phyloP scores from a whole-genome alignment of 2,329 filamentous ascomycete species.

The Claviceps sp. region DNA sequence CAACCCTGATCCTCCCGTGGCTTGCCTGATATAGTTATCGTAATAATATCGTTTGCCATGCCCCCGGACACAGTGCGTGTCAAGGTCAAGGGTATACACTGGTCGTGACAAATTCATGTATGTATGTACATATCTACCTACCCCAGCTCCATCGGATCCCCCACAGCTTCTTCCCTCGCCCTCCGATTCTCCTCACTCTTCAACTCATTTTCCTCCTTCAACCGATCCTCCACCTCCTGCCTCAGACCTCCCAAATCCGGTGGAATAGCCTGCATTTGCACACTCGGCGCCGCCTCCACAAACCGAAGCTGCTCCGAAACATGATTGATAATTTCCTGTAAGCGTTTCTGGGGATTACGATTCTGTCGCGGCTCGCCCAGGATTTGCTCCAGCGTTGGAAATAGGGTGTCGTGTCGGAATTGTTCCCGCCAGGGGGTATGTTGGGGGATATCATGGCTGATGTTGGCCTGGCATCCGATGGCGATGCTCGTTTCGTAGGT shows the following conservation, averaged over 20 bases:
- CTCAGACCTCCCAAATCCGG: conserved; percentile 58
- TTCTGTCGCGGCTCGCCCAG: conserved; percentile 59
- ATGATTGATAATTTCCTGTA: conserved; percentile 62
- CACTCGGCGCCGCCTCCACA: conserved; percentile 71
- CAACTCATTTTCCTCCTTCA: conserved; percentile 52
- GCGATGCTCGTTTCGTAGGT: conserved; percentile 91
- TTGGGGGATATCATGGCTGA: conserved; percentile 59
- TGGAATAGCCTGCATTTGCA: conserved; percentile 70
- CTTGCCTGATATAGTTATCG: no score
- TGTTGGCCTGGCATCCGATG: conserved; percentile 57
- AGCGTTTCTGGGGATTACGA: conserved; percentile 62
- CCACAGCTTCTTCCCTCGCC: conserved; percentile 43
- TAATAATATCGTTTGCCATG: no score
- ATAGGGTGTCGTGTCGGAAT: conserved; percentile 77
- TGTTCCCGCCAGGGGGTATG: conserved; percentile 79
- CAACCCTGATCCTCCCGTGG: no score
- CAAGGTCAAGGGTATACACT: no score
- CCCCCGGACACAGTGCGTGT: no score
- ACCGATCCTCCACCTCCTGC: conserved; percentile 52
- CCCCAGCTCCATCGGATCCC: conserved; percentile 37
- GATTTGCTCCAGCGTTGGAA: conserved; percentile 69
- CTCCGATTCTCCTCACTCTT: conserved; percentile 39
- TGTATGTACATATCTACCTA: no score
- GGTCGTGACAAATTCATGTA: no score
- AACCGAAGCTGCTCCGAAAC: conserved; percentile 80